Base-by-base conservation (phyloP, 2,329 filamentous ascomycete species). In the Graphilbum fragrans region DNA sequence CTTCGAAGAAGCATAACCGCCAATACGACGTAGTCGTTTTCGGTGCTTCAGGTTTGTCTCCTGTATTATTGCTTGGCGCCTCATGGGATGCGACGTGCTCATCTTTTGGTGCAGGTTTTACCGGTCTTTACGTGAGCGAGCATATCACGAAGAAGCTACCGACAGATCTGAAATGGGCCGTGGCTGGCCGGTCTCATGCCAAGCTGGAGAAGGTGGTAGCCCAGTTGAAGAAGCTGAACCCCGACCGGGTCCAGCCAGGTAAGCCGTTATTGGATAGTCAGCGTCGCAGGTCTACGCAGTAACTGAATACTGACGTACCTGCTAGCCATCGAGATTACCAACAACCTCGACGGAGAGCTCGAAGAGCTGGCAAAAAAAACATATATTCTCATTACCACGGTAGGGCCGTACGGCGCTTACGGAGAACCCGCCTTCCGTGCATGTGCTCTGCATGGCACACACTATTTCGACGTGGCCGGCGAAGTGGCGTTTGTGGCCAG, bases 91-190 rank as follows among this genome's bases (percentile, higher is more conserved):
- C 14, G 8, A 8, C 25, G 8, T 29, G 8, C 25, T 29, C 25
- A 29, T 29, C 25, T 29, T n/a, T n/a, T n/a, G n/a, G n/a, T 5
- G 5, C 72, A 56, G 88, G 88, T 22, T 94, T 93, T 61, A 95
- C 88, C 0, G 88, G 88, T 32, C 80, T 76, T 49, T 69, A 83
- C 50, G 78, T 78, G 3, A 80, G 80, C 22, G 80, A 93, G 57
- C 77, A 92, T 59, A 81, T 94, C 53, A 70, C 77, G 40, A 70
- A 69, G 14, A 64, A 74, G 49, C 66, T 86, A 1, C 82, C 87
- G 0, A 85, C 82, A 17, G 74, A 86, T 56, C 59, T 94, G 47
- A 86, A 77, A 65, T 95, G 88, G 88, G 88, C 86, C 14, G 67
- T 95, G 42, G 85, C 86, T 36, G 88, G 88, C 23, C 82, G 88